Evolutionary conservation across 1,284 basidiomycete genomes (phyloP).

Genomic region (Porogramme epimiltina): DNA sequence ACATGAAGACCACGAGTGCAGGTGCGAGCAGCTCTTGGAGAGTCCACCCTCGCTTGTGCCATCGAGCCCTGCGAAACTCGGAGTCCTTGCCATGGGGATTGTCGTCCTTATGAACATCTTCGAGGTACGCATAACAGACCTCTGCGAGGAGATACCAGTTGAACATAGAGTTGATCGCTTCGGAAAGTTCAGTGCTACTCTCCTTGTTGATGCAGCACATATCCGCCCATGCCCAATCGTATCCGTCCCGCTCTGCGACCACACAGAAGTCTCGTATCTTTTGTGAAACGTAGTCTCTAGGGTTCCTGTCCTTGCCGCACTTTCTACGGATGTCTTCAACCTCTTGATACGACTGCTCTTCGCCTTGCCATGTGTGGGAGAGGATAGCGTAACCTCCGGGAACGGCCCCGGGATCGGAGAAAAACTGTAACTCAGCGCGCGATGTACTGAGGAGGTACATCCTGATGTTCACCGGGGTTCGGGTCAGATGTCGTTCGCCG

Average conservation of each 20-base stretch:
- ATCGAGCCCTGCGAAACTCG: no score
- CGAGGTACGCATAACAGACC: no score
- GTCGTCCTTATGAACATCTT: no score
- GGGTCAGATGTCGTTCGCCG: no score
- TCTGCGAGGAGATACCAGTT: not conserved
- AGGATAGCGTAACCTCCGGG: not conserved
- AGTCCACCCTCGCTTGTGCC: no score
- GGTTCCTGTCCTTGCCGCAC: not conserved
- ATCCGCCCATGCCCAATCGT: not conserved
- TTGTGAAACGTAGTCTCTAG: not conserved
- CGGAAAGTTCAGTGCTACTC: slow-evolving; percentile 4
- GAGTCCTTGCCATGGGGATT: no score
- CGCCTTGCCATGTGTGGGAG: not conserved
- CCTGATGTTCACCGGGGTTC: not conserved
- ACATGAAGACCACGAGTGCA: no score
- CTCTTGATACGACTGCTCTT: not conserved
- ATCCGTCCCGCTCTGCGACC: not conserved
- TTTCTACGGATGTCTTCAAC: not conserved
- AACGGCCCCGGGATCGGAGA: not conserved
- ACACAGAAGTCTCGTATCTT: not conserved
- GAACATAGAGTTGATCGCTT: not conserved
- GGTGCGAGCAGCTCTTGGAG: no score
- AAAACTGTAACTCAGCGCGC: not conserved
- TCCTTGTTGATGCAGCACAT: not conserved
- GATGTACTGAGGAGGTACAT: slow-evolving; percentile 6